Evolutionary conservation across 108 stramenopile species (phyloP), one percentile per base, ranked within the genome.

Genomic region (Cyclotella kingstonii): DNA sequence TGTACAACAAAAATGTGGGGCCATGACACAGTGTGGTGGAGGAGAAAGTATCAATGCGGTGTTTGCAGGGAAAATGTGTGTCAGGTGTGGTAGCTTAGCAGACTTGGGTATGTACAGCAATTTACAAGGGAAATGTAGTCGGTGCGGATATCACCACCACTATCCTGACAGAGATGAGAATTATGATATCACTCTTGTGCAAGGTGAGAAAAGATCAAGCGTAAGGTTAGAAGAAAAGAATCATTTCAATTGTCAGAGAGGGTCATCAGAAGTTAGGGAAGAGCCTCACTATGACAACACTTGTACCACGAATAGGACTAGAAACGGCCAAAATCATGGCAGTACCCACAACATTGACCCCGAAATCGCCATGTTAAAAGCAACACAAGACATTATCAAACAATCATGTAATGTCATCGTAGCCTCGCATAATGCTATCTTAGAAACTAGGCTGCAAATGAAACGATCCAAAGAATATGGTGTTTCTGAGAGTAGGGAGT

Each of bases 351-450:
- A 22, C 21, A 22, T 10, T 22, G 21, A 46, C 23, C 9, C 17
- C 45, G 18, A 46, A 22, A 22, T 18, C 18, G 45, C 45, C 1
- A 22, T 46, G 36, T 36, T 54, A 6, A 18, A 36, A 7, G 54
- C 36, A 18, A 54, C 54, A 1, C 15, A 36, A 36, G 34, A 54
- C 19, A 18, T 54, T 3, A 54, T 54, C 19, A 14, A 34, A 54
- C 30, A 54, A 15, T 54, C 54, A 10, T 36, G 54, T 11, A 36
- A 54, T 36, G 54, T 33, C 8, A 36, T 54, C 4, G 54, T 54
- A 10, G 54, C 31, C 1, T 33, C 35, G 2, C 29, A 17, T 19
- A 54, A 33, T 21, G 54, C 54, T 4, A 33, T 54, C 22, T 11
- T 33, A 18, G 54, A 54, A 38, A 33, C 54, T 8, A 54, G 54